Base-by-base conservation (phyloP, 2,329 filamentous ascomycete genomes). In the Phaeosphaeriaceae sp. region DNA sequence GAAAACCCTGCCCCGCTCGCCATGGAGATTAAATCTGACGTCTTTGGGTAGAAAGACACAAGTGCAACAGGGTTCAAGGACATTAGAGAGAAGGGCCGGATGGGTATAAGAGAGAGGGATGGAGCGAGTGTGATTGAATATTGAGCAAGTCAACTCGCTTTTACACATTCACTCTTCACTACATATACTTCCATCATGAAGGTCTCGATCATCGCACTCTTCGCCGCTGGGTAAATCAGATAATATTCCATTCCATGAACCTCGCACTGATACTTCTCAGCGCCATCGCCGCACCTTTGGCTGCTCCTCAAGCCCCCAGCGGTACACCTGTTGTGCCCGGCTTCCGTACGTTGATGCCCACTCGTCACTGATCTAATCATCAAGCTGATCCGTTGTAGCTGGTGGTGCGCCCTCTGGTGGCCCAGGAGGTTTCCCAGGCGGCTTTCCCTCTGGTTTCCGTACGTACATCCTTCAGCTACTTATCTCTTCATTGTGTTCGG, bases 251-350 rank as follows among this genome's bases (percentile, higher is more conserved):
- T n/a, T n/a, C n/a, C n/a, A 25, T 13, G 11, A 31, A 2, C 25
- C 10, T n/a, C 10, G 17, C 10, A 46, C 55, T 58, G 45, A 61
- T 48, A 54, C 7, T 36, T 40, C 5, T 27, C 54, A 64, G 61
- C 48, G 59, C 56, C 49, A 7, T 64, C n/a, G 59, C 61, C 27
- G 54, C 61, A 13, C 61, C 61, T 22, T 20, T 64, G 27, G 19
- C 57, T 13, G 49, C 56, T 21, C 58, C 48, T 19, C 58, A 61
- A 42, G 51, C 21, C 22, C 44, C 51, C 31, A 44, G 48, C 22
- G 36, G 46, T 15, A 42, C 60, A 17, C 24, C 53, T 13, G 47
- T 45, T 11, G 25, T 54, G 21, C 56, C 59, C 13, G 48, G 48
- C 48, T 49, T 49, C 40, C 50, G 50, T 52, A 46, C 22, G 40